Conservation (phyloP, 2,329 filamentous ascomycete species). For the Neocatenulostroma microsporum region DNA sequence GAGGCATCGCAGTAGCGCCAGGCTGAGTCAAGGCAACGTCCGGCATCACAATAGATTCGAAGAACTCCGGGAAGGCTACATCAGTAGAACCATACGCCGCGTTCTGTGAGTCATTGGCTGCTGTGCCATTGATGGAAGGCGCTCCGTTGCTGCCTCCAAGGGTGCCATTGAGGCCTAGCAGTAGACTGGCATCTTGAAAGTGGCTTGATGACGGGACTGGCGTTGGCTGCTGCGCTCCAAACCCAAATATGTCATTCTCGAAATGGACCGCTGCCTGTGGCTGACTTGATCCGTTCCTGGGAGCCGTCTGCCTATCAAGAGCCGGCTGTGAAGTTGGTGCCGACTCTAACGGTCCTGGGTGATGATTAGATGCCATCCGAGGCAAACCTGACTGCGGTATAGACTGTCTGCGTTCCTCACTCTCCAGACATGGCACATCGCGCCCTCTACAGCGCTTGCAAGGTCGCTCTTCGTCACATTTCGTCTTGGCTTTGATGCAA, state of each 20-base stretch:
- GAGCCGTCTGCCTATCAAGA: no score
- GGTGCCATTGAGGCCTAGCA: conserved; percentile 6
- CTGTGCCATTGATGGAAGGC: background rate
- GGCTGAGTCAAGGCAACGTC: conserved; percentile 5
- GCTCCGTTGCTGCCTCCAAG: background rate
- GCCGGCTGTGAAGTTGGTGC: no score
- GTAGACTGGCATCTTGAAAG: conserved; percentile 7
- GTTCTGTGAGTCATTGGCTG: background rate
- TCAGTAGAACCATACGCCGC: background rate
- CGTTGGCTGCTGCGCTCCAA: background rate
- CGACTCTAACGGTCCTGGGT: no score
- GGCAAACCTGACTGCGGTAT: background rate
- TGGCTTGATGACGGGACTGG: conserved; percentile 1
- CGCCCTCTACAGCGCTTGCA: conserved; percentile 20
- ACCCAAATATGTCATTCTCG: background rate
- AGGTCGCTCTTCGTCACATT: conserved; percentile 21
- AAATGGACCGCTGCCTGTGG: background rate
- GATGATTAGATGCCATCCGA: conserved; percentile 2
- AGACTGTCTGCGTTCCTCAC: conserved; percentile 13
- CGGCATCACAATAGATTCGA: conserved; percentile 25
- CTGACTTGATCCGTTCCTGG: no score
- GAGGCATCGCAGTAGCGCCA: conserved; percentile 11
- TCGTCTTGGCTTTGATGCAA: conserved; percentile 23
- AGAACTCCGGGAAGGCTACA: conserved; percentile 22
- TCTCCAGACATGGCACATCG: conserved; percentile 17